phyloP scores from a whole-genome alignment of 805 yeast species.

The Saturnispora silvae region DNA sequence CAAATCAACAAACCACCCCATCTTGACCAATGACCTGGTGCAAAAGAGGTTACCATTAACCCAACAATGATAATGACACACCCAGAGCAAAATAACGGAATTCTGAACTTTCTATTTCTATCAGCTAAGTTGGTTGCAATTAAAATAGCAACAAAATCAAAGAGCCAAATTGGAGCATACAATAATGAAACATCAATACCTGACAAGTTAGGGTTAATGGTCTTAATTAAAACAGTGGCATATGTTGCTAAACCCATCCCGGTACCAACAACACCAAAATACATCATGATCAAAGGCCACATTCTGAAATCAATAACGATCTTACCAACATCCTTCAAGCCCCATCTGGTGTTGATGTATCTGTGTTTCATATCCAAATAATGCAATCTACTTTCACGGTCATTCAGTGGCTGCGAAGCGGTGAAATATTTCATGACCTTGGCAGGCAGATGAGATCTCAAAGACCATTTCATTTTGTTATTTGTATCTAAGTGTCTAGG shows the following conservation, averaged over 20 bases:
- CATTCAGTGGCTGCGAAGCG: slow-evolving; percentile 38
- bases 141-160: slow-evolving; percentile 67
- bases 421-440: slow-evolving; percentile 14
- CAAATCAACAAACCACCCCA: slow-evolving; percentile 74
- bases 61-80: slow-evolving; percentile 65
- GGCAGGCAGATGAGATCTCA: slow-evolving; percentile 16
- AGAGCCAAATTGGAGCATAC: slow-evolving; percentile 86
- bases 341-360: slow-evolving; percentile 42
- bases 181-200: slow-evolving; percentile 64
- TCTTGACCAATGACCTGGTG: slow-evolving; percentile 60
- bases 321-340: slow-evolving; percentile 41
- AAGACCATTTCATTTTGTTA: slow-evolving; percentile 11
- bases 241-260: slow-evolving; percentile 80
- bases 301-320: slow-evolving; percentile 54
- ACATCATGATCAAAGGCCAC: slow-evolving; percentile 80
- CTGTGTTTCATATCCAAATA: slow-evolving; percentile 47
- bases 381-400: slow-evolving; percentile 45
- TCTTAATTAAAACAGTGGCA: slow-evolving; percentile 66
- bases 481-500: slow-evolving; percentile 31
- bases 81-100: slow-evolving; percentile 50
- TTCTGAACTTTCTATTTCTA: slow-evolving; percentile 46
- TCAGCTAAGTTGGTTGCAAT: slow-evolving; percentile 75
- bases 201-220: slow-evolving; percentile 49
- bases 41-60: slow-evolving; percentile 65
- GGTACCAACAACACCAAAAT: slow-evolving; percentile 88